Evolutionary conservation across 768 basidiomycete species (phyloP).

Genomic region (Trichaptum fuscoviolaceum): DNA sequence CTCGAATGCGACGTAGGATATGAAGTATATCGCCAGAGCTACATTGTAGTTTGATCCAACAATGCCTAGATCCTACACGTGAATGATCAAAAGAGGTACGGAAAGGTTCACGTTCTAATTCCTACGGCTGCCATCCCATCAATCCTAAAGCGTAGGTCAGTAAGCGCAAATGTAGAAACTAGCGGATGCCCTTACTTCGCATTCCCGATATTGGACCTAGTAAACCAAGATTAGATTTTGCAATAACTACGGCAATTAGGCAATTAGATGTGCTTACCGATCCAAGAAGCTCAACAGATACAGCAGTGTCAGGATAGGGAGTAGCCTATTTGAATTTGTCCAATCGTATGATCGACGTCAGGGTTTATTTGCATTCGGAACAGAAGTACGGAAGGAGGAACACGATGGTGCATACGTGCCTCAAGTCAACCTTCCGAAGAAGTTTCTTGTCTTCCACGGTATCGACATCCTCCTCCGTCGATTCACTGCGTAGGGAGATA

Average conservation of each 20-base stretch:
- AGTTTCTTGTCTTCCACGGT: conserved; percentile 22
- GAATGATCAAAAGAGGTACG: background rate
- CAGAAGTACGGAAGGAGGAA: background rate
- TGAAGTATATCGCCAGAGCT: conserved; percentile 52
- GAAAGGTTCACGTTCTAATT: background rate
- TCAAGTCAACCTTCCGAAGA: conserved; percentile 27
- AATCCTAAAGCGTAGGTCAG: conserved; percentile 31
- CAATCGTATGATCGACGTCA: background rate
- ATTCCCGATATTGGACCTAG: conserved; percentile 33
- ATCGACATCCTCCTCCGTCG: conserved; percentile 7
- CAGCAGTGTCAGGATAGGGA: conserved; percentile 35
- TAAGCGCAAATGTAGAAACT: background rate
- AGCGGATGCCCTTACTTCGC: conserved; percentile 25
- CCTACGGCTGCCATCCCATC: conserved; percentile 45
- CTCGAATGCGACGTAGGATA: conserved; percentile 57
- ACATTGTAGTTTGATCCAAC: conserved; percentile 51
- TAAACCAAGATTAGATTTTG: background rate
- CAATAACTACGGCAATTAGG: background rate
- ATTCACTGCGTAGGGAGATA: background rate
- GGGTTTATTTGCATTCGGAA: background rate
- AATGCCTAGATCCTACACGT: conserved; percentile 43
- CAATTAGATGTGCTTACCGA: conserved; percentile 26
- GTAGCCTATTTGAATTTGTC: conserved; percentile 19
- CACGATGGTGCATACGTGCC: conserved; percentile 8
- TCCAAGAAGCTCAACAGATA: conserved; percentile 39